phyloP scores from a whole-genome alignment of 108 stramenopile species.

The Cyclotella kingstonii region DNA sequence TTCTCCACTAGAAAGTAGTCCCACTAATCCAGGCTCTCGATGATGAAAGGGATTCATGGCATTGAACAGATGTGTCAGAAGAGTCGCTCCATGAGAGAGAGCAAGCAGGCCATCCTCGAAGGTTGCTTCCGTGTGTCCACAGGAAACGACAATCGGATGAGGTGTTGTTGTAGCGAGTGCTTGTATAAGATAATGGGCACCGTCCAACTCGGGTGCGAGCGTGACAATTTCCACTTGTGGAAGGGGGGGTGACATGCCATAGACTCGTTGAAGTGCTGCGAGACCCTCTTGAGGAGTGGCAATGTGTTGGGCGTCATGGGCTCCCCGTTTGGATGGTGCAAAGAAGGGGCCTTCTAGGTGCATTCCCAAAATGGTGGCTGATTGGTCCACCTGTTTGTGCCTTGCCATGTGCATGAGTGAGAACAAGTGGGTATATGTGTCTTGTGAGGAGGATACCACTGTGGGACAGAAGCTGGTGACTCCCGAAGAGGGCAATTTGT shows the following conservation, averaged over 20 bases:
- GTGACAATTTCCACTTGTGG: constrained; percentile 48
- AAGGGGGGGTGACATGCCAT: constrained; percentile 8
- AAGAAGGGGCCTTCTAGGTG: constrained; percentile 68
- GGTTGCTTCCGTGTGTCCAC: constrained; percentile 53
- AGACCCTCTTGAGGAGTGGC: constrained; percentile 17
- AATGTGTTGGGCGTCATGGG: constrained; percentile 44
- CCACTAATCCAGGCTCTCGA: constrained; percentile 57
- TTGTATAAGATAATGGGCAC: constrained; percentile 29
- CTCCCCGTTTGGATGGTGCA: constrained; percentile 41
- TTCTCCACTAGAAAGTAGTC: constrained; percentile 34
- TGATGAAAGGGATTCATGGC: constrained; percentile 68
- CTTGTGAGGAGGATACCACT: constrained; percentile 36
- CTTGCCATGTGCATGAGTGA: constrained; percentile 7
- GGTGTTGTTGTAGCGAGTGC: constrained; percentile 4
- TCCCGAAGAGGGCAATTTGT: constrained; percentile 21
- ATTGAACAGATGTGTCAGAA: constrained; percentile 62
- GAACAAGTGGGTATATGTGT: constrained; percentile 25
- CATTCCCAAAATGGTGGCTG: constrained; percentile 44
- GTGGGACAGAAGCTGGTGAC: constrained; percentile 61
- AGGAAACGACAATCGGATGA: constrained; percentile 34
- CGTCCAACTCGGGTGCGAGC: constrained; percentile 56
- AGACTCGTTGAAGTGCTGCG: constrained; percentile 12
- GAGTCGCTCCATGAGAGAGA: constrained; percentile 42
- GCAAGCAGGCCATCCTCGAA: constrained; percentile 40
- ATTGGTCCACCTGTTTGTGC: background rate